Conservation (phyloP, 345 rosid species). For the Eucalyptus sp. region DNA sequence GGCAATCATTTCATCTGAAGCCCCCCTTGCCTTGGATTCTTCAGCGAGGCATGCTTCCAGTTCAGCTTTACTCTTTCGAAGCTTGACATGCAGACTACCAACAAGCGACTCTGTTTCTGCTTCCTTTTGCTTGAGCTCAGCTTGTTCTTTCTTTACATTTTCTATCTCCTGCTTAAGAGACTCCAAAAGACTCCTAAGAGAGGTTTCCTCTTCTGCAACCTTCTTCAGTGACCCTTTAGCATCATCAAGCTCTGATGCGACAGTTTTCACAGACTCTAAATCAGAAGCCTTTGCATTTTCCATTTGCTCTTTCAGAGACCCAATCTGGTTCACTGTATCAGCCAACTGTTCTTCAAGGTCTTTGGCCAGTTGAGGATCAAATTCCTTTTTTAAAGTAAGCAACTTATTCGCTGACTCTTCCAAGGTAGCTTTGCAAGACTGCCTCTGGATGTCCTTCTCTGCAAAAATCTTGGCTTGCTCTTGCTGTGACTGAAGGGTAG, state of each 20-base stretch:
- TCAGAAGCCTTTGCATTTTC: constrained; percentile 71
- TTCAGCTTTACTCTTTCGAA: constrained; percentile 64
- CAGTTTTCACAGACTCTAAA: constrained; percentile 51
- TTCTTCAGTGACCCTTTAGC: constrained; percentile 76
- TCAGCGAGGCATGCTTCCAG: constrained; percentile 53
- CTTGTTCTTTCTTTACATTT: constrained; percentile 61
- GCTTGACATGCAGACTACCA: constrained; percentile 74
- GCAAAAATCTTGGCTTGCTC: constrained; percentile 60
- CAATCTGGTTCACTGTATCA: constrained; percentile 51
- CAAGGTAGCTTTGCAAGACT: constrained; percentile 46
- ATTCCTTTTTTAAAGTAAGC: constrained; percentile 42
- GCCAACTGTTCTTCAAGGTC: constrained; percentile 59
- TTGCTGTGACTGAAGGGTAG: constrained; percentile 50
- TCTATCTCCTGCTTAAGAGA: constrained; percentile 63
- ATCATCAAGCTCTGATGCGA: constrained; percentile 64
- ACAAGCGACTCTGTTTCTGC: constrained; percentile 74
- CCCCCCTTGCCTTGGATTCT: constrained; percentile 58
- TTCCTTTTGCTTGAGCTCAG: constrained; percentile 68
- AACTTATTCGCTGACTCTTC: constrained; percentile 56
- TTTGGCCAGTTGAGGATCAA: constrained; percentile 53
- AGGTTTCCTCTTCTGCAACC: constrained; percentile 65
- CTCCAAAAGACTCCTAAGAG: constrained; percentile 47
- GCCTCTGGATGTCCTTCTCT: constrained; percentile 55
- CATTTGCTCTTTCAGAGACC: constrained; percentile 49
- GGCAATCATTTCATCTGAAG: constrained; percentile 68